Evolutionary conservation across 805 yeast genomes (phyloP), one percentile per base, ranked within the genome.

Genomic region (Monosporozyma aquatica): DNA sequence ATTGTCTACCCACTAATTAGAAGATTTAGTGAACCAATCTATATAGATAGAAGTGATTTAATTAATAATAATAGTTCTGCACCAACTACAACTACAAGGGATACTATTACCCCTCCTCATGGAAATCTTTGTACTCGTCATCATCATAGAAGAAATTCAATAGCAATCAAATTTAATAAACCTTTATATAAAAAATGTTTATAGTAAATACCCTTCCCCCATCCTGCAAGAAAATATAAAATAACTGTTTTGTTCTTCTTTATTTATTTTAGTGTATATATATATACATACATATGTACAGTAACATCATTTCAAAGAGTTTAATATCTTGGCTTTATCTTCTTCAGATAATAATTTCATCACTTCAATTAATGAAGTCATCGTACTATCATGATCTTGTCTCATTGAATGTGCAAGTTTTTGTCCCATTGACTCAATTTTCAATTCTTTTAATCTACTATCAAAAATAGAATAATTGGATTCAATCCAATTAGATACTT

Each of bases 401-500:
- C 78, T 74, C 50, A 77, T 68, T 44, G 78, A 64, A 50, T 72
- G 72, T 36, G 82, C 78, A 55, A 84, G 66, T 36, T 74, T 76
- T 60, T 76, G 78, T 49, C 82, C 82, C 48, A 78, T 73, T 33
- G 75, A 69, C 59, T 83, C 92, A 41, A 71, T 64, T 66, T 78
- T 80, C 65, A 84, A 69, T 48, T 75, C 74, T 57, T 72, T 79
- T 54, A 84, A 70, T 52, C 70, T 70, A 39, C 72, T 67, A 47
- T 82, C 82, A 47, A 86, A 70, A 44, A 71, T 60, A 43, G 71
- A 69, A 58, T 79, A 87, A 65, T 83, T 79, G 51, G 77, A 80
- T 65, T 87, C 96, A 53, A 87, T 81, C 87, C 89, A 89, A 46
- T 70, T 71, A 46, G 92, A 86, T 48, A 87, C 90, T 26, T 74